A percentile compares a stretch with the other conserved stretches of the same genome.
Conservation (phyloP, 768 basidiomycete species). For the Paxillus involutus region DNA sequence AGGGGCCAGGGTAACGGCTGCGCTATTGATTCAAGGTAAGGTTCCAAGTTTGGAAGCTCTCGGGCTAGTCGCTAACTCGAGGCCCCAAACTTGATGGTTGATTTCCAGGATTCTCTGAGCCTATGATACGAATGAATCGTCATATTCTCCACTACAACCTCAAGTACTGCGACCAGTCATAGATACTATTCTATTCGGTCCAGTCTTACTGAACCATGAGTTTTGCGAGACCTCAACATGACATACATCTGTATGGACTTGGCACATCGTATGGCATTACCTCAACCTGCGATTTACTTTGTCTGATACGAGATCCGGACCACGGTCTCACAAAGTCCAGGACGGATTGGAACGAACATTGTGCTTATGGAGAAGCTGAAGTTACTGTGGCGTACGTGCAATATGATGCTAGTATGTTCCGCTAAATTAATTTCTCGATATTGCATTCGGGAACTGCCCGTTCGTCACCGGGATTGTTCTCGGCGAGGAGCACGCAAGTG, state of each 20-base stretch:
- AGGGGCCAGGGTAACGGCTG: no score
- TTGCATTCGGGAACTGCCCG: neutral
- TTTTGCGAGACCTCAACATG: neutral
- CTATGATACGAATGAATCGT: neutral
- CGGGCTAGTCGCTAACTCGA: neutral
- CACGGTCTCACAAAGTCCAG: neutral
- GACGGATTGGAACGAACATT: neutral
- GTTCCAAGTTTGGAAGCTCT: neutral
- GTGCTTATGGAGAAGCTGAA: neutral
- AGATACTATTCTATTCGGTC: neutral
- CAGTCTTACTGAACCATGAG: neutral
- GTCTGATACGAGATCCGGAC: neutral
- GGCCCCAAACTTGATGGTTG: neutral
- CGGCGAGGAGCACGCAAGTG: neutral
- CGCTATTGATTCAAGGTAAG: no score
- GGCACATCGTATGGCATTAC: neutral
- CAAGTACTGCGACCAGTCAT: neutral
- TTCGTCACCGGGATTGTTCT: neutral
- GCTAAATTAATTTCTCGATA: neutral
- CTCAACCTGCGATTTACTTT: neutral
- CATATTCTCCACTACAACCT: neutral
- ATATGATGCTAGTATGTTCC: neutral
- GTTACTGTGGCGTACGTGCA: neutral
- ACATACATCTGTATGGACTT: neutral
- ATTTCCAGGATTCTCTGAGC: neutral